Percentiles rank a stretch among this genome's conserved stretches.
Evolutionary conservation across 169 alveolate genomes (phyloP).

Genomic region (Eimeria falciformis): DNA sequence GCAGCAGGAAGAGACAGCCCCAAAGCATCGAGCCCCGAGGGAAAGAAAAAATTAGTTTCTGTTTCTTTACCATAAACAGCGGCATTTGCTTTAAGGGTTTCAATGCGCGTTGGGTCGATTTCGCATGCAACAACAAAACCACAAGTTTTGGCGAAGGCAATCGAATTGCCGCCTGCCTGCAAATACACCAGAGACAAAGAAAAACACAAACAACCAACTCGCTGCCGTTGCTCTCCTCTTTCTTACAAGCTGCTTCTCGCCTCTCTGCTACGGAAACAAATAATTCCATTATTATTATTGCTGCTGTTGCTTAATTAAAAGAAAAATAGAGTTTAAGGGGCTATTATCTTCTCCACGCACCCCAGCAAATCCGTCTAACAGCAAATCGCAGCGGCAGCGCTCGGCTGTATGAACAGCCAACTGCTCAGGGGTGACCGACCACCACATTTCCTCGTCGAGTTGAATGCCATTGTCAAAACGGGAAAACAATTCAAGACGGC

Average conservation of each 20-base stretch:
- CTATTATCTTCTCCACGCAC: conserved; percentile 11
- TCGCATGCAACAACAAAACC: conserved; percentile 68
- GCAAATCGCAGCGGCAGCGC: conserved; percentile 69
- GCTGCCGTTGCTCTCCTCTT: neutral
- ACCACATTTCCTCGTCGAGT: conserved; percentile 77
- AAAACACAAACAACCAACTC: neutral
- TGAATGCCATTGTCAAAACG: conserved; percentile 73
- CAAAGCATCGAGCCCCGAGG: neutral
- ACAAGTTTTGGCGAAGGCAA: conserved; percentile 66
- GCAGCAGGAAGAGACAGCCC: no score
- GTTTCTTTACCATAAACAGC: conserved; percentile 57
- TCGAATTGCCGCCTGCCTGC: conserved; percentile 73
- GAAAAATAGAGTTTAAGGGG: neutral
- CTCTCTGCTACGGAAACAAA: neutral
- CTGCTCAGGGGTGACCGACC: conserved; percentile 77
- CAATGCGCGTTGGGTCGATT: conserved; percentile 34
- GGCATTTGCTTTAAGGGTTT: conserved; percentile 51
- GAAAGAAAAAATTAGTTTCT: neutral
- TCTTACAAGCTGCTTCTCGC: neutral
- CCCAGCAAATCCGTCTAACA: conserved; percentile 75
- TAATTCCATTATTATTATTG: neutral
- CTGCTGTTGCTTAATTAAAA: neutral
- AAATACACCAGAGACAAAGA: neutral
- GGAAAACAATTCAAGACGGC: conserved; percentile 49
- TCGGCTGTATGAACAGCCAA: conserved; percentile 75